phyloP scores from a whole-genome alignment of 495 filamentous ascomycete species.

The Penicillium bialowiezense region DNA sequence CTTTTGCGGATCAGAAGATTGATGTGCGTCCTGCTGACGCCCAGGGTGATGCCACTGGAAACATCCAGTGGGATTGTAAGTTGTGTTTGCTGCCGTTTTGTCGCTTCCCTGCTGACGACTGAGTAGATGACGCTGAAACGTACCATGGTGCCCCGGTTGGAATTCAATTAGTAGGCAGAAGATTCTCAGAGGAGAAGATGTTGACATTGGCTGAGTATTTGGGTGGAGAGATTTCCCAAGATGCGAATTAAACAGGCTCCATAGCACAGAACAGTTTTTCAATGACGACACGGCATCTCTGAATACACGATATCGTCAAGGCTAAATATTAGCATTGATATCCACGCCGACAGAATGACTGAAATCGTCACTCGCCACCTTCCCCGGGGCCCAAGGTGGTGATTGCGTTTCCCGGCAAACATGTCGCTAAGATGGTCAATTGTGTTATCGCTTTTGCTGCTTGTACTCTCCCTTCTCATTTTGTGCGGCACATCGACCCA shows the following conservation, averaged over 20 bases:
- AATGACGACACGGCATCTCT: too few relatives aligned
- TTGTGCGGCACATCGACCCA: too few relatives aligned
- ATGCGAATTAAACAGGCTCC: background rate
- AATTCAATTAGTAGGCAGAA: conserved; percentile 50
- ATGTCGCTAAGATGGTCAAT: too few relatives aligned
- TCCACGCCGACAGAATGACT: too few relatives aligned
- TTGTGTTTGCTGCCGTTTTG: conserved; percentile 7
- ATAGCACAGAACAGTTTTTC: background rate
- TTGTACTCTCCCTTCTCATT: too few relatives aligned
- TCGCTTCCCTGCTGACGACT: background rate
- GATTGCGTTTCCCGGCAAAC: too few relatives aligned
- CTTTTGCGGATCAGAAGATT: conserved; percentile 49
- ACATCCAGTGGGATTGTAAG: conserved; percentile 52
- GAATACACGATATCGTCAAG: too few relatives aligned
- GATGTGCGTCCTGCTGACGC: conserved; percentile 42
- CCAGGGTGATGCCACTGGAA: conserved; percentile 37
- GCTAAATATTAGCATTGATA: too few relatives aligned
- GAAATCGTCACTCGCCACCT: too few relatives aligned
- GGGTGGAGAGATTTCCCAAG: conserved; percentile 18
- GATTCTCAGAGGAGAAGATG: conserved; percentile 54
- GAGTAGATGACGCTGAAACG: conserved; percentile 48
- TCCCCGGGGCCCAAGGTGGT: too few relatives aligned
- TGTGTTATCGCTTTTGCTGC: too few relatives aligned
- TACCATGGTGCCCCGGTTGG: conserved; percentile 56
- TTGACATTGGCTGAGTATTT: conserved; percentile 41